These are phyloP conservation scores for Fragaria ananassa DNA, from an alignment of 306 rosid species.

Conservation along the genomic window DNA sequence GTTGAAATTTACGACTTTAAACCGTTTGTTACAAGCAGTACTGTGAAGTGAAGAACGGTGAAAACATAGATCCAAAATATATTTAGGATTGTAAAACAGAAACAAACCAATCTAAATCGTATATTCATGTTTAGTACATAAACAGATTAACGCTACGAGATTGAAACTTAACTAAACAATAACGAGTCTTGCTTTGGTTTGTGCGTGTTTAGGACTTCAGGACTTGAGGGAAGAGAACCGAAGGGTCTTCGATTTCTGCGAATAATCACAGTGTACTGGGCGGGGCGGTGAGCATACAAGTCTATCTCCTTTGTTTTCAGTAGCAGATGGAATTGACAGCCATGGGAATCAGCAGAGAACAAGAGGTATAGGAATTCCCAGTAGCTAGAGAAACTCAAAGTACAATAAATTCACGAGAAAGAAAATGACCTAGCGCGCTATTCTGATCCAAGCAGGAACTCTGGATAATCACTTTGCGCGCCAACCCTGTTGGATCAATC, in stretches of 20 bases:
- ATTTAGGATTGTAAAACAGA: neutral
- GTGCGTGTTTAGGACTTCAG: neutral
- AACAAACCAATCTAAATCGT: neutral
- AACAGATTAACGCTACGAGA: neutral
- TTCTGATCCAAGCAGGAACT: constrained; percentile 6
- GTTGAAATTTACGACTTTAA: too few relatives aligned
- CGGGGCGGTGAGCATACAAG: neutral
- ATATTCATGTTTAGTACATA: neutral
- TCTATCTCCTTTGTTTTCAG: neutral
- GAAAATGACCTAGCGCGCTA: neutral
- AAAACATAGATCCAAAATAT: neutral
- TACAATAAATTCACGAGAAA: neutral
- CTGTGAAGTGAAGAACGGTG: neutral
- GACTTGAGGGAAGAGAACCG: neutral
- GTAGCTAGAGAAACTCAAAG: neutral
- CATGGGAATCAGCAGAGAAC: constrained; percentile 1
- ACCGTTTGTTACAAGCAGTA: too few relatives aligned
- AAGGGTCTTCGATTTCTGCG: neutral
- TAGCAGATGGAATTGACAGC: constrained; percentile 1
- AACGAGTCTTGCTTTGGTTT: neutral
- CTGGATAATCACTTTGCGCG: neutral
- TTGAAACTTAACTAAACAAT: neutral
- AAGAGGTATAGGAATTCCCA: neutral
- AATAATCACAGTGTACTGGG: neutral
- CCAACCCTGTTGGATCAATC: neutral